These are phyloP conservation scores for Trichophyton benhamiae DNA, from an alignment of 2,329 filamentous ascomycete genomes.

Conservation along the genomic window DNA sequence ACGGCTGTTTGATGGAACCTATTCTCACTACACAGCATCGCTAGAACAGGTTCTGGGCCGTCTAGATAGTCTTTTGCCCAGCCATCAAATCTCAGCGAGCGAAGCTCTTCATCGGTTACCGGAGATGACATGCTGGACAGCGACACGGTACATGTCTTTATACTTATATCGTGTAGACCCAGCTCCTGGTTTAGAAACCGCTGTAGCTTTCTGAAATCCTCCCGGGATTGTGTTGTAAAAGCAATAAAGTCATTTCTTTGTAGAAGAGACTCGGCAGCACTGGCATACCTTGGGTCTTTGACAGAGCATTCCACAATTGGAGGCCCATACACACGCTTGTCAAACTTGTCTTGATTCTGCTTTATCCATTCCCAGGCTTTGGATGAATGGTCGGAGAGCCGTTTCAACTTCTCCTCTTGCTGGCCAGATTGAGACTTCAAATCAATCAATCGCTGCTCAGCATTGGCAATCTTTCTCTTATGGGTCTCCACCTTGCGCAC, in stretches of 20 bases:
- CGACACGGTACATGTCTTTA: conserved; percentile 49
- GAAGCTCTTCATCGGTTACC: conserved; percentile 44
- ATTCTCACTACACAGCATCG: conserved; percentile 71
- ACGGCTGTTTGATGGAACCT: conserved; percentile 58
- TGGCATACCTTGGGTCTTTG: conserved; percentile 55
- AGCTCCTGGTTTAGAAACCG: conserved; percentile 50
- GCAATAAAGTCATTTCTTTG: conserved; percentile 42
- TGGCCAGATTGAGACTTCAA: conserved; percentile 66
- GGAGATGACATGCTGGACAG: conserved; percentile 46
- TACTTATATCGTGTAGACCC: conserved; percentile 56
- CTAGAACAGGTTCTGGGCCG: conserved; percentile 70
- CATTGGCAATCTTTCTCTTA: conserved; percentile 23
- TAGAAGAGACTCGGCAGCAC: conserved; percentile 48
- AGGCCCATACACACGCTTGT: conserved; percentile 67
- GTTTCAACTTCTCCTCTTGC: conserved; percentile 54
- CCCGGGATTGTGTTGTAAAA: conserved; percentile 62
- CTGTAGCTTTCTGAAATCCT: conserved; percentile 64
- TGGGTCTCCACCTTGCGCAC: conserved; percentile 18
- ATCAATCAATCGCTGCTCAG: conserved; percentile 40
- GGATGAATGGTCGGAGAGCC: conserved; percentile 50
- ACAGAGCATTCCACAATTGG: conserved; percentile 69
- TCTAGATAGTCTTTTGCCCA: conserved; percentile 68
- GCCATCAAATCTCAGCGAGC: conserved; percentile 55
- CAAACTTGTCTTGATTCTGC: conserved; percentile 55
- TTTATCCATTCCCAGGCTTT: conserved; percentile 73